phyloP scores from a whole-genome alignment of 192 early-diverging fungal genomes.

The Coemansia erecta region DNA sequence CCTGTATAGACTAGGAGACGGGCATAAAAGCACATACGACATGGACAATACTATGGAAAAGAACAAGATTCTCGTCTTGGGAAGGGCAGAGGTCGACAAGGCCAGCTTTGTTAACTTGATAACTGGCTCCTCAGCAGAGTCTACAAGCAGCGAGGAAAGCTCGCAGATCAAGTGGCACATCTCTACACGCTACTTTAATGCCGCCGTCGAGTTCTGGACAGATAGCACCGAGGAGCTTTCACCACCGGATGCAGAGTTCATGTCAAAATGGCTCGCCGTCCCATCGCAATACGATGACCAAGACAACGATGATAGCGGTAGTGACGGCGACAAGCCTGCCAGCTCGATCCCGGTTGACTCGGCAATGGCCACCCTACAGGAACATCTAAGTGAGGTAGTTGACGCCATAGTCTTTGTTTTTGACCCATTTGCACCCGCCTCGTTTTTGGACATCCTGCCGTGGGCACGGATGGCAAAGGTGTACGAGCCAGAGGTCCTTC shows the following conservation, averaged over 20 bases:
- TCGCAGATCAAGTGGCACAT: conserved; percentile 32
- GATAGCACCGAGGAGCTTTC: conserved; percentile 39
- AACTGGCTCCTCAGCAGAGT: not conserved
- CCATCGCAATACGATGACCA: conserved; percentile 9
- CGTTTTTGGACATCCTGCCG: conserved; percentile 43
- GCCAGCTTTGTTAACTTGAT: conserved; percentile 18
- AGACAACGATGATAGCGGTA: not conserved
- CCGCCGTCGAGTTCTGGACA: conserved; percentile 40
- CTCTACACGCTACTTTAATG: conserved; percentile 37
- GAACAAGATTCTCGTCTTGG: conserved; percentile 48
- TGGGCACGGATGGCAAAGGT: conserved; percentile 33
- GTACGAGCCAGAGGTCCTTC: conserved; percentile 23
- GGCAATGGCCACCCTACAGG: conserved; percentile 25
- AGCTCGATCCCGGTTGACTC: conserved; percentile 17
- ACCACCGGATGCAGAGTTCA: conserved; percentile 10
- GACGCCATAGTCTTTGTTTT: conserved; percentile 45
- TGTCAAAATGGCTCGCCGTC: conserved; percentile 34
- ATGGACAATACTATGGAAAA: conserved; percentile 15
- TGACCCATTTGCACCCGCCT: conserved; percentile 15
- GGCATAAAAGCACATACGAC: too few species aligned
- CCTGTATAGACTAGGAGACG: too few species aligned
- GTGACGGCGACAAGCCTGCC: not conserved
- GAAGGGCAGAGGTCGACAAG: conserved; percentile 23
- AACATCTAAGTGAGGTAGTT: conserved; percentile 35
- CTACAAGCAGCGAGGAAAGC: not conserved